These are phyloP conservation scores for Cutaneotrichosporon sp. DNA, from an alignment of 1,284 basidiomycete genomes.

Conservation along the genomic window DNA sequence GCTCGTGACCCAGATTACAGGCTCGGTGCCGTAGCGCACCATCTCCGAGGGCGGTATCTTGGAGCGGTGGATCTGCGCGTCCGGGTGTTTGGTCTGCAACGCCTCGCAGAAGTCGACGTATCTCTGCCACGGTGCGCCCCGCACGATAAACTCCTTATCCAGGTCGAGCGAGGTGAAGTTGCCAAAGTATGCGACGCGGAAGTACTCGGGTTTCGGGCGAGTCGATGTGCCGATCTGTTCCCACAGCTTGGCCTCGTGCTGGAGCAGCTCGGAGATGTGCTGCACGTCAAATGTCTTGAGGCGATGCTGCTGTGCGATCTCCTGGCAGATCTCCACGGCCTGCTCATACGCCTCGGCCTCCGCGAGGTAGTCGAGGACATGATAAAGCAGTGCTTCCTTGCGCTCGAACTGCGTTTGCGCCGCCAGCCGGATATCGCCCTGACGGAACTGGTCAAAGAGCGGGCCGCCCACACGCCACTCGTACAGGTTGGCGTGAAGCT, in stretches of 20 bases:
- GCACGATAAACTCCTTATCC: conserved; percentile 50
- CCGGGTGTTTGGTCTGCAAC: conserved; percentile 88
- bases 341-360: conserved; percentile 96
- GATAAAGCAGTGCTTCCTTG: conserved; percentile 82
- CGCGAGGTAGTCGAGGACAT: conserved; percentile 83
- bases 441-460: conserved; percentile 76
- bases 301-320: conserved; percentile 78
- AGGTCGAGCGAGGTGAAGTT: conserved; percentile 45
- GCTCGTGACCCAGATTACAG: conserved; percentile 83
- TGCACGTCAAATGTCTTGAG: conserved; percentile 83
- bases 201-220: conserved; percentile 86
- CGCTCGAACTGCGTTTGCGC: conserved; percentile 91
- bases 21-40: conserved; percentile 73
- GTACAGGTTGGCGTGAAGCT: conserved; percentile 89
- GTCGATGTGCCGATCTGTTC: conserved; percentile 79
- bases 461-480: conserved; percentile 74
- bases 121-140: conserved; percentile 44
- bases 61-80: conserved; percentile 74
- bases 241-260: conserved; percentile 76
- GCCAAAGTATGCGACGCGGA: conserved; percentile 64
- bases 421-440: conserved; percentile 72
- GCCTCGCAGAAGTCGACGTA: conserved; percentile 66
- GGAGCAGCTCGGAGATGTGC: conserved; percentile 77
- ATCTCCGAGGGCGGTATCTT: conserved; percentile 76
- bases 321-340: conserved; percentile 89